Conservation (phyloP, 192 early-diverging fungal genomes). For the Pilaira anomala region DNA sequence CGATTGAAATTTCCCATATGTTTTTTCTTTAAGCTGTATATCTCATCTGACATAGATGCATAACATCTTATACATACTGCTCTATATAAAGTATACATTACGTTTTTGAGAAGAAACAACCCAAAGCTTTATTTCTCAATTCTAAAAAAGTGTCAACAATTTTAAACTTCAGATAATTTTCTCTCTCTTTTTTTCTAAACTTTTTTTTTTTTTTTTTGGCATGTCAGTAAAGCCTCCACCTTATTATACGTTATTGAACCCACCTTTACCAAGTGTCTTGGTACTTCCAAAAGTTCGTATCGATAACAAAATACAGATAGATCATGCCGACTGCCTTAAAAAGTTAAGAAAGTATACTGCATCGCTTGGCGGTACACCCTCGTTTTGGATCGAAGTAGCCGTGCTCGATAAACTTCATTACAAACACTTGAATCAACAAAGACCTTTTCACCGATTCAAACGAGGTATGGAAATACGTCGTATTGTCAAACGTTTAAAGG, state of each 20-base stretch:
- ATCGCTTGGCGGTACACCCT: neutral
- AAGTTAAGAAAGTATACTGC: neutral
- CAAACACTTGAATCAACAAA: slow-evolving; percentile 33
- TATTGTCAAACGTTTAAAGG: slow-evolving; percentile 31
- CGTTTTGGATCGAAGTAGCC: slow-evolving; percentile 31
- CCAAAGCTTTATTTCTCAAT: too few species aligned
- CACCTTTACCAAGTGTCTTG: neutral
- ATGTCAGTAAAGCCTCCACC: too few species aligned
- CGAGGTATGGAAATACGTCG: slow-evolving; percentile 25
- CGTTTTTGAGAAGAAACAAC: too few species aligned
- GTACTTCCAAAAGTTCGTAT: slow-evolving; percentile 15
- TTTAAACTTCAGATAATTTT: too few species aligned
- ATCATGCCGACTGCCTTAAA: slow-evolving; percentile 9
- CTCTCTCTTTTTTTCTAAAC: too few species aligned
- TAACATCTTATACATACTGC: too few species aligned
- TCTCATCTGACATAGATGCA: too few species aligned
- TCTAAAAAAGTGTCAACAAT: too few species aligned
- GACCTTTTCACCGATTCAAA: slow-evolving; percentile 28
- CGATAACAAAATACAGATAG: slow-evolving; percentile 3
- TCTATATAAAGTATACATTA: too few species aligned
- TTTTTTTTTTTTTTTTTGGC: too few species aligned
- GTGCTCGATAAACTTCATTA: slow-evolving; percentile 26
- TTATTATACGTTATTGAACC: neutral
- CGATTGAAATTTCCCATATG: too few species aligned
- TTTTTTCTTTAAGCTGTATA: too few species aligned